Evolutionary conservation across 2,329 filamentous ascomycete species (phyloP), one percentile per base, ranked within the genome.

Genomic region (Pseudogymnoascus sp.): DNA sequence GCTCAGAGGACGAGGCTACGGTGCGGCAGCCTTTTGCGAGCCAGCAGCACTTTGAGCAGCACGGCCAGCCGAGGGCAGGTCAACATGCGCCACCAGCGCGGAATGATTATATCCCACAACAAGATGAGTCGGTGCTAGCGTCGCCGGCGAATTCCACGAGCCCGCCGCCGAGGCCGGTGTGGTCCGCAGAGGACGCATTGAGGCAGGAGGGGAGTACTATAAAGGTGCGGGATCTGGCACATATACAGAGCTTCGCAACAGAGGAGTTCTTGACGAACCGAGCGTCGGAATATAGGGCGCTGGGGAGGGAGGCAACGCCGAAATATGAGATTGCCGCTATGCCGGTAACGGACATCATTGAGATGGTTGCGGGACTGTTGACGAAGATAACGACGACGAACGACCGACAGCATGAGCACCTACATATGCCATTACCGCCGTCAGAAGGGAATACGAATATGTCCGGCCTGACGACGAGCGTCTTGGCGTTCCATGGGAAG

Each of bases 311-410:
- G 41, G 53, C 53, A 11, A 59, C 53, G 26, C 63, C 73, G 77
- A 86, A 85, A 73, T 99, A 96, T 74, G 95, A 98, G 76, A 97
- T 99, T 70, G 97, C 93, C 77, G 90, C 86, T 61, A 98, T 99
- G 93, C 95, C 95, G 61, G 96, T 98, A 62, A 87, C 89, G 68
- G 93, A 99, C 73, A 91, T 99, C 69, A 99, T 99, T 73, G 93
- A 98, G 76, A 98, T 99, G 95, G 95, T 99, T 3, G 95, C 95
- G 4, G 95, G 93, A 6, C 83, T 99, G 24, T 81, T 99, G 66
- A 96, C 93, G 63, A 98, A 98, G 76, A 99, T 99, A 70, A 98
- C 95, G 5, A 91, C 91, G 3, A 97, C 93, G 63, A 99, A 99
- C 73, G 95, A 99, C 74, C 80, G 89, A 61, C 93, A 98, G 74